Conservation (phyloP, 2,329 filamentous ascomycete species). For the Tolypocladium tundrense region DNA sequence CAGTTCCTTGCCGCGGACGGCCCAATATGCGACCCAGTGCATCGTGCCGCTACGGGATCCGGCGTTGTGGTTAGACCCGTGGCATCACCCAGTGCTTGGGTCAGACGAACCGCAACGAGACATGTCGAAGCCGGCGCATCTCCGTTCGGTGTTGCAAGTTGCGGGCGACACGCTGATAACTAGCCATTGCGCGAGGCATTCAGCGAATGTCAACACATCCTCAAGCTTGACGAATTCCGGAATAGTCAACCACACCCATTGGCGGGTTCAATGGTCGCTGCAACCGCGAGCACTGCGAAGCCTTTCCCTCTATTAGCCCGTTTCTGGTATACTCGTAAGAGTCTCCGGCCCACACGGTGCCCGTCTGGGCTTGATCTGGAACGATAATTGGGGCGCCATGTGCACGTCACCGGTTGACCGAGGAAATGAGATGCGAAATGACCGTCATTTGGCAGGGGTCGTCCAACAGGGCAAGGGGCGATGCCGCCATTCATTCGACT, state of each 20-base stretch:
- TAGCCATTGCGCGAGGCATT: background rate
- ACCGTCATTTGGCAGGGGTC: background rate
- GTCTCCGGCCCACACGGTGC: background rate
- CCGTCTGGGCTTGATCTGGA: background rate
- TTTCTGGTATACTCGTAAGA: background rate
- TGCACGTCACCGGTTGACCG: conserved; percentile 3
- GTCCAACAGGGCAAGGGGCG: background rate
- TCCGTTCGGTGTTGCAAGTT: background rate
- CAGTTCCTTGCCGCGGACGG: background rate
- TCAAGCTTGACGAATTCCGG: background rate
- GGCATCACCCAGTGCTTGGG: background rate
- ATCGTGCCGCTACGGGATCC: conserved; percentile 3
- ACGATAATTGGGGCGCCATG: background rate
- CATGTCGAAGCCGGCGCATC: background rate
- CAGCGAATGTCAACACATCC: background rate
- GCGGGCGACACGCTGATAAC: background rate
- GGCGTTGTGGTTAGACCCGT: conserved; percentile 3
- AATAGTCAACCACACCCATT: background rate
- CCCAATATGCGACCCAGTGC: conserved; percentile 1
- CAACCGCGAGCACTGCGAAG: background rate
- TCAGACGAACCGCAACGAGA: background rate
- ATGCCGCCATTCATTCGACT: background rate
- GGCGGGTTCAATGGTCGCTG: background rate
- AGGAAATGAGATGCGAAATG: conserved; percentile 10
- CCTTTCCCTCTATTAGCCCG: background rate